A percentile compares a stretch with the other conserved stretches of the same genome.
Conservation (phyloP, 176 grass and related monocot genomes). For the Aegilops longissima region DNA sequence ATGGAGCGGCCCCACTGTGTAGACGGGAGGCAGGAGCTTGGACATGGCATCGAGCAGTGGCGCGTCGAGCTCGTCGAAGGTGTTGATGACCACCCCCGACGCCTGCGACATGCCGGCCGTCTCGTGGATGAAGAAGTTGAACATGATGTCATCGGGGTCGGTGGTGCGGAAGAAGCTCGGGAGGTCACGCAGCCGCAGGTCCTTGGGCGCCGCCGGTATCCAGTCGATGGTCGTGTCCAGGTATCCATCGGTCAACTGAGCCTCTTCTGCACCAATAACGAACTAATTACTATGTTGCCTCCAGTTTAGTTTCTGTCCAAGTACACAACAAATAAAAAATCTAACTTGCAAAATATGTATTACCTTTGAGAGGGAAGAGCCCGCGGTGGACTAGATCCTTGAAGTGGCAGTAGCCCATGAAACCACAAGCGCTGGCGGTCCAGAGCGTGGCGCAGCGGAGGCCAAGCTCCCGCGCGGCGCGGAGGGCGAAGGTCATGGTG, state of each 20-base stretch:
- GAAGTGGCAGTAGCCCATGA: conserved; percentile 44
- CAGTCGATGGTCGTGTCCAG: conserved; percentile 31
- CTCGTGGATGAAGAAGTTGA: conserved; percentile 49
- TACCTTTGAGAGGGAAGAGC: conserved; percentile 35
- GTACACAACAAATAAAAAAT: background rate
- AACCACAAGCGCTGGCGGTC: conserved; percentile 41
- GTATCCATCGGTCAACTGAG: background rate
- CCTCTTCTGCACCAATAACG: background rate
- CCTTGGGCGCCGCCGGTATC: background rate
- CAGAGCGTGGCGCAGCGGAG: conserved; percentile 40
- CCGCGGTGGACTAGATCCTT: conserved; percentile 39
- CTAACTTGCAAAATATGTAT: background rate
- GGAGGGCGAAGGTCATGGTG: conserved; percentile 43
- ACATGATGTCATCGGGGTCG: conserved; percentile 39
- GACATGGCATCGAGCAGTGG: conserved; percentile 7
- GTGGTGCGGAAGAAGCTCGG: conserved; percentile 48
- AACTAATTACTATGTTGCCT: background rate
- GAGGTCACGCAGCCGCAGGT: conserved; percentile 37
- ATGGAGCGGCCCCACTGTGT: conserved; percentile 36
- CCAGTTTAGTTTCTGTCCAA: background rate
- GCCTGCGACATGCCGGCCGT: conserved; percentile 33
- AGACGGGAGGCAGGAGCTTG: background rate
- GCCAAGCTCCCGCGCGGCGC: conserved; percentile 36
- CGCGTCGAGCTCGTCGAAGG: conserved; percentile 50
- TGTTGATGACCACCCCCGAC: conserved; percentile 42